Base-by-base conservation (phyloP, 176 grass and related monocot species). In the Areca catechu region DNA sequence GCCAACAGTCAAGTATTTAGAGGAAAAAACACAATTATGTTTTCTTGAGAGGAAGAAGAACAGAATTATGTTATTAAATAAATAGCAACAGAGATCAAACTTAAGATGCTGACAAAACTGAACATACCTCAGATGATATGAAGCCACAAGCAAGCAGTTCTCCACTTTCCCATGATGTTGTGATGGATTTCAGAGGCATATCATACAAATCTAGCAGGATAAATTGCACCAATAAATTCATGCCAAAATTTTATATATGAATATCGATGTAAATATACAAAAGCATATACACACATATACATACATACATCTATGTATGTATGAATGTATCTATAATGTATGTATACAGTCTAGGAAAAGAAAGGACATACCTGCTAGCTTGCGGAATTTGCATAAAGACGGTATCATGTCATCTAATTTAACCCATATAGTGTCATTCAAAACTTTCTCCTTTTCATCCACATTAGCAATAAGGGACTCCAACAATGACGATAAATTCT, bases 151-250 rank as follows among this genome's bases (percentile, higher is more conserved):
- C 62, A 55, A 65, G 18, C 70, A 91, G 73, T 58, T 97, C 92
- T 47, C 86, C 83, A 56, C 56, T 87, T 74, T 97, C 92, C 92
- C 92, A 97, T 68, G 75, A 60, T 51, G 71, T 37, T 52, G 80
- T 91, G 25, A 97, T 97, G 47, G 92, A 87, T 75, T 91, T 97
- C 68, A 97, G 63, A 20, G 86, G 82, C 86, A 97, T 91, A 88
- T 91, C 92, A 80, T 88, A 83, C 80, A 97, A 80, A 27, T 91
- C 92, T 97, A 70, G 50, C 79, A 57, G 28, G 74, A 66, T 30
- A 53, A 14, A 59, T 54, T 62, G 66, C 49, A 58, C 76, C 19
- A 72, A 60, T 61, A 63, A 56, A 69, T 59, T 49, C 4, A 18
- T 19, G 68, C 19, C 0, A 3, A 54, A 43, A 43, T 43, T 43